Evolutionary conservation across 148 eudicot genomes (phyloP), one percentile per base, ranked within the genome.

Genomic region (Cornus kousa): DNA sequence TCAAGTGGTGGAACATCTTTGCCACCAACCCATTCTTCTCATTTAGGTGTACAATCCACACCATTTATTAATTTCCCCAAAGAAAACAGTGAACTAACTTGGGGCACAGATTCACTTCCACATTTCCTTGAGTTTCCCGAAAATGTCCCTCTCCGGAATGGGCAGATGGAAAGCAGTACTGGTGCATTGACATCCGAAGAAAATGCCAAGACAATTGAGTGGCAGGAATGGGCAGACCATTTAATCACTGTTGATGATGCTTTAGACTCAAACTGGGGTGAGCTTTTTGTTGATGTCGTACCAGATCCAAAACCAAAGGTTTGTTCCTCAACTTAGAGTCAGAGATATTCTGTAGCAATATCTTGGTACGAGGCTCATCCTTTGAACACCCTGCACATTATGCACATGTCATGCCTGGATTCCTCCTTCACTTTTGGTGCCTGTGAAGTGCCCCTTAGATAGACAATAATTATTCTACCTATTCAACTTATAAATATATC

Each of bases 171-270:
- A 79, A 77, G 79, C 67, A 82, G 48, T 72, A 35, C 77, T 9
- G 87, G 76, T 37, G 84, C 77, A 5, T 74, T 85, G 82, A 74
- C 82, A 19, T 71, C 84, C 40, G 91, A 87, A 9, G 85, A 85
- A 64, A 80, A 82, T 70, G 64, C 37, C 72, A 89, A 82, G 83
- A 82, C 80, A 80, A 84, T 74, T 81, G 89, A 89, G 79, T 94
- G 94, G 98, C 83, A 75, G 69, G 94, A 87, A 17, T 82, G 93
- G 90, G 83, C 87, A n/a, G 90, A 91, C 40, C 85, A 85, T 74
- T 78, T 89, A 46, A 82, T 94, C 62, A 43, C 77, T 48, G 86
- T 74, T 75, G 89, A 87, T 77, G 93, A 88, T 77, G 72, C 87
- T 40, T 28, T 90, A 60, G 91, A 86, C 68, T 79, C 94, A 75